Conservation (phyloP, 768 basidiomycete species). For the Mycena galericulata region DNA sequence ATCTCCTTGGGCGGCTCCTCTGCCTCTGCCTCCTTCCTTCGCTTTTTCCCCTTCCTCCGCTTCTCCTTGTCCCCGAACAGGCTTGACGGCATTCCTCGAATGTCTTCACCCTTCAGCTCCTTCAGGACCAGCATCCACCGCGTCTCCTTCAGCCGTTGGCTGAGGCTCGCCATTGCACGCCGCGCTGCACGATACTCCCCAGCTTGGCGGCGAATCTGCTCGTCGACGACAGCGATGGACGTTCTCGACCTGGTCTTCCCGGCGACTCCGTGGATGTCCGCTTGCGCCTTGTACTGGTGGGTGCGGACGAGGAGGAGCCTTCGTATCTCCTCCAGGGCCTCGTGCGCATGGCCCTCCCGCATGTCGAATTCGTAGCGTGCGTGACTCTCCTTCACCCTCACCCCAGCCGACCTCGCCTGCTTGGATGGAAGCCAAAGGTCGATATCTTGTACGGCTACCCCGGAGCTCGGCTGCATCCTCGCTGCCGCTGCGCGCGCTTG, state of each 20-base stretch:
- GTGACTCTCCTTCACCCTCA: neutral
- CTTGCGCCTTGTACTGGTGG: neutral
- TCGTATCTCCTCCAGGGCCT: neutral
- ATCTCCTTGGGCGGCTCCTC: too few species aligned
- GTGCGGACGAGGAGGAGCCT: neutral
- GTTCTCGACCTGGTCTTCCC: neutral
- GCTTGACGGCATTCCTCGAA: neutral
- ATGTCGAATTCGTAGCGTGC: slow-evolving; percentile 3
- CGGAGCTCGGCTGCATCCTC: neutral
- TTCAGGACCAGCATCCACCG: neutral
- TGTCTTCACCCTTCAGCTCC: neutral
- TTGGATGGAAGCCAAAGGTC: neutral
- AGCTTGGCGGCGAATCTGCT: neutral
- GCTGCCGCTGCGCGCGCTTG: neutral
- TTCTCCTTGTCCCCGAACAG: neutral
- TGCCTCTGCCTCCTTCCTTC: neutral
- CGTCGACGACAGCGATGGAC: neutral
- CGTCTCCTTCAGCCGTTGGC: neutral
- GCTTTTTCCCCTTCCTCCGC: slow-evolving; percentile 1
- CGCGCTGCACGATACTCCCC: neutral
- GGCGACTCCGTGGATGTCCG: neutral
- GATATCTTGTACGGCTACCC: neutral
- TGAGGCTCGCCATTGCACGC: neutral
- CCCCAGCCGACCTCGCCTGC: neutral
- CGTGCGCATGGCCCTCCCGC: neutral